Evolutionary conservation across 2,329 filamentous ascomycete species (phyloP), one percentile per base, ranked within the genome.

Genomic region (Phaeophleospora eucalypticola): DNA sequence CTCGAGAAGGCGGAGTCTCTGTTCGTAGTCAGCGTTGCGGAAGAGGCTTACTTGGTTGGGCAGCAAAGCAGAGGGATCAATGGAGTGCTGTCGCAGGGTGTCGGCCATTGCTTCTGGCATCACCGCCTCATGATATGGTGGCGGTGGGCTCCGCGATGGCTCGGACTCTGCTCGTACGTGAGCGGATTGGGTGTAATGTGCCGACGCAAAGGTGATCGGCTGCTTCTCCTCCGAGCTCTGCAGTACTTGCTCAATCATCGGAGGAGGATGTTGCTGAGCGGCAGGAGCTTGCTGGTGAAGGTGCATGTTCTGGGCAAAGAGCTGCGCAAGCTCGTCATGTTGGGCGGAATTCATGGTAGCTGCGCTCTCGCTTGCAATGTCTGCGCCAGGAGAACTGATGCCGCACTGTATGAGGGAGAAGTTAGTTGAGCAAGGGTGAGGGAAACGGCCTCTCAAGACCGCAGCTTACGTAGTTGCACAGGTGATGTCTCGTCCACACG

Each of bases 31-130:
- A 43, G 87, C 88, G 52, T 83, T 81, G 56, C 80, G 80, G 74
- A 95, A 94, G 34, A 95, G 80, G 49, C 86, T 78, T 42, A 90
- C 69, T 65, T 95, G 89, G 3, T 84, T 83, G 4, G 82, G 77
- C 10, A 86, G 86, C 36, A 95, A 77, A 17, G 79, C 73, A 7
- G 73, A 65, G 2, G 85, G 79, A 63, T 94, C 80, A 57, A 95
- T 81, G 55, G 83, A 83, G 63, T 89, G 76, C 55, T 79, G 76
- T 20, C 74, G 74, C 15, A 87, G 74, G 12, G 73, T 71, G 56
- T 84, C 53, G 57, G 54, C 53, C 56, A 62, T 56, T 40, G 56
- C 53, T 40, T 57, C 57, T 18, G 60, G 53, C 56, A 63, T 56
- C 35, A 58, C 27, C 14, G 55, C 45, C 39, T 62, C 59, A 48